These are phyloP conservation scores for Fusarium domesticum DNA, from an alignment of 2,329 filamentous ascomycete species.

Conservation along the genomic window DNA sequence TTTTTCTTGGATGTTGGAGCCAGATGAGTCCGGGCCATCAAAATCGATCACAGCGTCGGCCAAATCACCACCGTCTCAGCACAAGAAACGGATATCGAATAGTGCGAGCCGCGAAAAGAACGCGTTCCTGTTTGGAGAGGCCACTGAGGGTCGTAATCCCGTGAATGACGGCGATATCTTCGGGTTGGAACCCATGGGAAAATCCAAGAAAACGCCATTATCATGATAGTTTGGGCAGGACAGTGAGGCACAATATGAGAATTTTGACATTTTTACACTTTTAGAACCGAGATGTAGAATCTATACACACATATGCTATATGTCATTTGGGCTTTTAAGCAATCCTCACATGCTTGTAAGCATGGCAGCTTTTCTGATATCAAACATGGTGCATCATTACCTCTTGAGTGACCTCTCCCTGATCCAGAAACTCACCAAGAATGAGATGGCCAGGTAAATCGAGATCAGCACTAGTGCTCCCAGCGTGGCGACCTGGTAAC, in stretches of 20 bases:
- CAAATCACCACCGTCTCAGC: conserved; percentile 33
- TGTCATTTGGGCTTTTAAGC: neutral
- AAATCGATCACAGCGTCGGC: conserved; percentile 20
- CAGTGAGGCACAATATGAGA: neutral
- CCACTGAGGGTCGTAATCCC: conserved; percentile 36
- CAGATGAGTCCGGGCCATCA: conserved; percentile 39
- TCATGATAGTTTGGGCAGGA: neutral
- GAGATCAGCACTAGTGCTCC: conserved; percentile 41
- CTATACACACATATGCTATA: neutral
- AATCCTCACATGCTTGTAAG: neutral
- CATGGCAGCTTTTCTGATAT: neutral
- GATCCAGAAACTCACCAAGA: conserved; percentile 49
- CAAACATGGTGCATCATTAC: conserved; percentile 20
- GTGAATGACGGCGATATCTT: conserved; percentile 51
- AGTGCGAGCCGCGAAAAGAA: conserved; percentile 53
- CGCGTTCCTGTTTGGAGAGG: conserved; percentile 59
- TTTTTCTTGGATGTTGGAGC: conserved; percentile 76
- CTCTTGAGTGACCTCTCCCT: conserved; percentile 53
- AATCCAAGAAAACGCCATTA: conserved; percentile 21
- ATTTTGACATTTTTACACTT: neutral
- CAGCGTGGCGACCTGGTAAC: conserved; percentile 55
- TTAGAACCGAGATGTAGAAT: conserved; percentile 6
- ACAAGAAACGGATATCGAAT: conserved; percentile 42
- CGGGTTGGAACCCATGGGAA: conserved; percentile 49
- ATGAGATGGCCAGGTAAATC: conserved; percentile 36